phyloP scores from a whole-genome alignment of 179 eudicot species.

The Vitellaria paradoxa region DNA sequence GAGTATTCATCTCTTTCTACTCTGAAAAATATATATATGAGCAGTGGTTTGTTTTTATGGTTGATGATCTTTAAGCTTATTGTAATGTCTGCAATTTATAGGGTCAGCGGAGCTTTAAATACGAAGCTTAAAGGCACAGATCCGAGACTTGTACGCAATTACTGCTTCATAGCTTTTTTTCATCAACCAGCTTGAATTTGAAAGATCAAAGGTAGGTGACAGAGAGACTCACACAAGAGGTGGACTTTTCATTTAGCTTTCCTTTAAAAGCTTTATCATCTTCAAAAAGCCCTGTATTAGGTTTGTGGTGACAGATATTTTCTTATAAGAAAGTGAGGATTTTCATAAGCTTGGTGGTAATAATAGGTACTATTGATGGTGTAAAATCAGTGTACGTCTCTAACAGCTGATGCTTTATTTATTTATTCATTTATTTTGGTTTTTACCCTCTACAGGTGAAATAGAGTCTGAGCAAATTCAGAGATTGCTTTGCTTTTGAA shows the following conservation, averaged over 20 bases:
- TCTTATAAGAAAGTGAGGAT: neutral
- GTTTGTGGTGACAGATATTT: neutral
- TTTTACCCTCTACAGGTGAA: neutral
- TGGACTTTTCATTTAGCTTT: constrained; percentile 9
- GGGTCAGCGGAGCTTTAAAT: neutral
- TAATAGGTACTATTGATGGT: neutral
- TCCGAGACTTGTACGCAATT: constrained; percentile 5
- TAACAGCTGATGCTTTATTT: constrained; percentile 15
- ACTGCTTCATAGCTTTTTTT: constrained; percentile 1
- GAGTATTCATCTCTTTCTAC: neutral
- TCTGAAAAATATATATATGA: neutral
- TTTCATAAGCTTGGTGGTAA: neutral
- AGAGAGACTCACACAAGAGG: constrained; percentile 34
- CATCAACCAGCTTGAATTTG: constrained; percentile 5
- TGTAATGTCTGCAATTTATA: constrained; percentile 3
- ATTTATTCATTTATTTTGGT: neutral
- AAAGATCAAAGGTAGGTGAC: neutral
- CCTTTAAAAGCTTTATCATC: neutral
- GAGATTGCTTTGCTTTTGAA: constrained; percentile 26
- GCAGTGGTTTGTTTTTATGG: no score
- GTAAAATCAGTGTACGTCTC: constrained; percentile 16
- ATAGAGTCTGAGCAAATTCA: constrained; percentile 11
- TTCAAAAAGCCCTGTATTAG: neutral
- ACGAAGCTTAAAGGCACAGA: constrained; percentile 7
- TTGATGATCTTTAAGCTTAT: neutral